Base-by-base conservation (phyloP, 139 green algal species). In the Spirogloea muscicola region DNA sequence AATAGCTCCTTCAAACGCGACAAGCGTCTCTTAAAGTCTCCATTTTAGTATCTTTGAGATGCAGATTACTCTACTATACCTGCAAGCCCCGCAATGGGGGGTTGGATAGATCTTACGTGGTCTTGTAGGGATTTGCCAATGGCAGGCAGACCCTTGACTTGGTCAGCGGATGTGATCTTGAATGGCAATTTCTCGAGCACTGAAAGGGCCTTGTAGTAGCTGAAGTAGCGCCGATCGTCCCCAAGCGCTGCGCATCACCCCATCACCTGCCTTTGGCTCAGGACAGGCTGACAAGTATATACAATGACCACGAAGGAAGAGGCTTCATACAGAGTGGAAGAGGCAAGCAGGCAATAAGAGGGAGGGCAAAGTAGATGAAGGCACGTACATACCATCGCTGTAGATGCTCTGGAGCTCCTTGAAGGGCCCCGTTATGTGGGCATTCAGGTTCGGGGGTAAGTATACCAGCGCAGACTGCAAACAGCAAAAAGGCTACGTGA, bases 181-280 rank as follows among this genome's bases (percentile, higher is more conserved):
- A 76, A 72, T 7, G 71, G 62, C 44, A 79, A 21, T 18, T 79
- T 79, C 63, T 79, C 71, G 6, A 79, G 62, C 61, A 79, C 71
- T 3, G 27, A 39, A 65, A 71, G 38, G 0, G 62, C 71, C 43
- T 79, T 79, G 49, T 79, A 79, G 43, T 79, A 79, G 29, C 46
- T 75, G 63, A 79, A 79, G 31, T 25, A 79, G 0, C 71, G 37
- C 27, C 62, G 39, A 9, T 79, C 71, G 13, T 79, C 71, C 3
- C 71, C 71, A 10, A 79, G 37, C 3, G 65, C 68, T 76, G 1
- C 63, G 33, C 21, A 55, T 21, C n/a, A 31, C 46, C n/a, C n/a
- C n/a, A n/a, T n/a, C n/a, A n/a, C n/a, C n/a, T n/a, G n/a, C n/a
- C n/a, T n/a, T n/a, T n/a, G n/a, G n/a, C n/a, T n/a, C n/a, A n/a